phyloP scores from a whole-genome alignment of 1,284 basidiomycete species.

The Cryptococcus jaspeensis region DNA sequence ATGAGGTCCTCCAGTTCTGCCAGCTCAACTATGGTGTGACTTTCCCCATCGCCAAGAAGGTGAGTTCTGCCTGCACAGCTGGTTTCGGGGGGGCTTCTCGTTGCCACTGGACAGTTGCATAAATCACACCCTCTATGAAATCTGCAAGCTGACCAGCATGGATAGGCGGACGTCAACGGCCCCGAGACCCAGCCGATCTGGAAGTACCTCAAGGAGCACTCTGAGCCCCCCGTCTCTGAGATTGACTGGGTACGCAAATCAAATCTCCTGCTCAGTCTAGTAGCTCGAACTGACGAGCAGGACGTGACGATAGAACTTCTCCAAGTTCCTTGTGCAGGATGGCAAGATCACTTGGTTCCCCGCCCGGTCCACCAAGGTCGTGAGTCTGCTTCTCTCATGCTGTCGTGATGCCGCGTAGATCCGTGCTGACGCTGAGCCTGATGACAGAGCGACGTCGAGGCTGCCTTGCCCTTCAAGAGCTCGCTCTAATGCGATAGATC shows the following conservation, averaged over 20 bases:
- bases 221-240: conserved; percentile 45
- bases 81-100: too few relatives aligned
- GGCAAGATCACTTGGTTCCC: conserved; percentile 56
- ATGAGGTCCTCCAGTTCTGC: conserved; percentile 59
- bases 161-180: conserved; percentile 56
- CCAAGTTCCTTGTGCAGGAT: conserved; percentile 55
- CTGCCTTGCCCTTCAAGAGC: conserved; percentile 19
- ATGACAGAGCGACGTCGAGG: conserved; percentile 36
- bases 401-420: neutral
- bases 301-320: conserved; percentile 45
- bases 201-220: conserved; percentile 52
- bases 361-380: conserved; percentile 52
- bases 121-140: too few relatives aligned
- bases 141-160: too few relatives aligned
- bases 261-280: neutral
- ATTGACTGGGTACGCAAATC: conserved; percentile 50
- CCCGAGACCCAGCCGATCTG: conserved; percentile 54
- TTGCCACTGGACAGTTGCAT: too few relatives aligned
- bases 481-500: neutral
- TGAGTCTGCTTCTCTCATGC: conserved; percentile 20
- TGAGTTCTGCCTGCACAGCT: conserved; percentile 27
- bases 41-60: conserved; percentile 80
- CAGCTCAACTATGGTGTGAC: conserved; percentile 74
- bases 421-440: neutral
- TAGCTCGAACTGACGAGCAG: neutral